phyloP scores from a whole-genome alignment of 352 stramenopile genomes.

The Phytopythium boreale region DNA sequence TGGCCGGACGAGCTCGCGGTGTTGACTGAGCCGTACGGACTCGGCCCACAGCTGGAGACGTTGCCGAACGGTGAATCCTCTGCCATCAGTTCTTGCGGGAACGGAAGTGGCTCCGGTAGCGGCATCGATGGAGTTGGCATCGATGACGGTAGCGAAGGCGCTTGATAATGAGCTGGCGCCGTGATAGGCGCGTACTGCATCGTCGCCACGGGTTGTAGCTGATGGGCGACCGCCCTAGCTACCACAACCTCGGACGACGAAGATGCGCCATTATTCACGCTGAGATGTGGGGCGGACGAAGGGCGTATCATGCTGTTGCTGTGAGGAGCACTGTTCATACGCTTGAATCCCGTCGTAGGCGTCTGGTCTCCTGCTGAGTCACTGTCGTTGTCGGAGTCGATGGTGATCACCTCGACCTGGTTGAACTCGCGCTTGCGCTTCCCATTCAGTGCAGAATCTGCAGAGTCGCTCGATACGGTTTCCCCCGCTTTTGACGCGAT shows the following conservation, averaged over 20 bases:
- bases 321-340: background rate
- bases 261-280: background rate
- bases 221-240: background rate
- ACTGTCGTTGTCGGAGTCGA: slow-evolving; percentile 40
- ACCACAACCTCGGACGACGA: too few species aligned
- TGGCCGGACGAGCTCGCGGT: background rate
- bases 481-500: too few species aligned
- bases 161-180: background rate
- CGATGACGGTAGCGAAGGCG: background rate
- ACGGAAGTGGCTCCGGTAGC: slow-evolving; percentile 22
- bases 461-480: too few species aligned
- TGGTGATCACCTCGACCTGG: slow-evolving; percentile 55
- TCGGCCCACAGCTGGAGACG: background rate
- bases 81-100: slow-evolving; percentile 11
- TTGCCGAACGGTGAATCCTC: slow-evolving; percentile 1
- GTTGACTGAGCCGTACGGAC: background rate
- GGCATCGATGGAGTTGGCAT: slow-evolving; percentile 1
- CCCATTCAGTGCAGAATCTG: background rate
- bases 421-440: slow-evolving; percentile 44
- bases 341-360: background rate
- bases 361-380: background rate
- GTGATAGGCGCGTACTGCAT: background rate
- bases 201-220: background rate
- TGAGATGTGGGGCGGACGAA: background rate
- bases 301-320: slow-evolving; percentile 6